Base-by-base conservation (phyloP, 495 filamentous ascomycete genomes). In the Aspergillus bertholletiae region DNA sequence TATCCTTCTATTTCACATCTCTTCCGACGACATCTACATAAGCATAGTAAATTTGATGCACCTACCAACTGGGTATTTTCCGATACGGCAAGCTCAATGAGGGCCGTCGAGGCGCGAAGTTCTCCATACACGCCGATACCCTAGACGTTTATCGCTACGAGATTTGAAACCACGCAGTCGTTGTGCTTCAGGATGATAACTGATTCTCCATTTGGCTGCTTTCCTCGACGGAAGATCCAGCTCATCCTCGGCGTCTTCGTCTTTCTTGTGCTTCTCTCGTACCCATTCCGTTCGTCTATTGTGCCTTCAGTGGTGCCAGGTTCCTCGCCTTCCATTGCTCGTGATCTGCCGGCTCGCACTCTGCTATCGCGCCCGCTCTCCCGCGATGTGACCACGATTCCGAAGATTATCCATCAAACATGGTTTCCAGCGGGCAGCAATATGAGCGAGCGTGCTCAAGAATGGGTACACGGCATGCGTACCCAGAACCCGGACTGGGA, bases 371-470 rank as follows among this genome's bases (percentile, higher is more conserved):
- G 61, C 17, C 61, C 54, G 0, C 34, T 55, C 24, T 39, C 56
- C 6, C 8, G 17, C 8, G 56, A 63, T 23, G 32, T 27, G 28
- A 59, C 48, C 22, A 53, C 57, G 7, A 59, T 63, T 34, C 61
- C 61, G 18, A 63, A 59, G 37, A 32, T 63, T 24, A 59, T 63
- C 54, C 61, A 63, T 34, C 61, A 63, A 30, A 63, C 61, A 45
- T 63, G 61, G 61, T 63, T 63, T 23, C 61, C 61, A 0, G 61
- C 61, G 1, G 61, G 61, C 9, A 63, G 43, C 56, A 60, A 60
- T 57, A 63, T 63, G 61, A 57, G 53, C 35, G 56, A 55, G 23
- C 44, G 54, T 11, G 61, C 61, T 12, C 51, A 59, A 37, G 8
- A 40, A 22, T 63, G 61, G 61, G 61, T 63, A 0, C 7, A 54